phyloP scores from a whole-genome alignment of 2,329 filamentous ascomycete species.

The Fusarium musae region DNA sequence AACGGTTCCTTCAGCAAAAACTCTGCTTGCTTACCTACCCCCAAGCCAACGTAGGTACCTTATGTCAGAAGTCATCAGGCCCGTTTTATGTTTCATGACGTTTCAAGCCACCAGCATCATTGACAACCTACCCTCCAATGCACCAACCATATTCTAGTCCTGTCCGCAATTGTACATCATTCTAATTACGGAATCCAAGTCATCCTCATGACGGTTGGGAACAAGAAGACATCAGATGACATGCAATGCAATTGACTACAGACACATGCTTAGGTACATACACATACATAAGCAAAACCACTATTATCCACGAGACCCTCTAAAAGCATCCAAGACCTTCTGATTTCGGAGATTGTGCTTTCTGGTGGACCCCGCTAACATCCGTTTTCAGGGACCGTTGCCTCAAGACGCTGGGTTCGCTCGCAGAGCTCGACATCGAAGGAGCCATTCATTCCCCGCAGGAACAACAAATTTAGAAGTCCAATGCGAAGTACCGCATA shows the following conservation, averaged over 20 bases:
- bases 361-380: conserved; percentile 10
- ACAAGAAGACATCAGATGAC: not conserved
- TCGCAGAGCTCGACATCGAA: not conserved
- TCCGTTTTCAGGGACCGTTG: conserved; percentile 18
- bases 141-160: conserved; percentile 9
- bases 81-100: conserved; percentile 31
- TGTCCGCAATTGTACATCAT: not conserved
- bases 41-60: conserved; percentile 3
- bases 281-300: not conserved
- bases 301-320: not conserved
- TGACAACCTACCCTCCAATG: not conserved
- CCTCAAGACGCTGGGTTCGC: conserved; percentile 4
- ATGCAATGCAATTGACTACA: not conserved
- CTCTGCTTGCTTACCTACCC: conserved; percentile 12
- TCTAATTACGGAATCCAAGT: not conserved
- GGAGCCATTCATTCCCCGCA: conserved; percentile 22
- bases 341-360: conserved; percentile 26
- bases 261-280: not conserved
- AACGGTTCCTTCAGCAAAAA: conserved; percentile 6
- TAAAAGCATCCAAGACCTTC: conserved; percentile 9
- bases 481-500: conserved; percentile 27
- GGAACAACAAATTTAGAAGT: conserved; percentile 18
- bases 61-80: conserved; percentile 5
- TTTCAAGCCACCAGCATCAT: conserved; percentile 30
- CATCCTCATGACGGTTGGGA: not conserved